These are phyloP conservation scores for Plasmodium gaboni DNA, from an alignment of 169 alveolate genomes.

Conservation along the genomic window DNA sequence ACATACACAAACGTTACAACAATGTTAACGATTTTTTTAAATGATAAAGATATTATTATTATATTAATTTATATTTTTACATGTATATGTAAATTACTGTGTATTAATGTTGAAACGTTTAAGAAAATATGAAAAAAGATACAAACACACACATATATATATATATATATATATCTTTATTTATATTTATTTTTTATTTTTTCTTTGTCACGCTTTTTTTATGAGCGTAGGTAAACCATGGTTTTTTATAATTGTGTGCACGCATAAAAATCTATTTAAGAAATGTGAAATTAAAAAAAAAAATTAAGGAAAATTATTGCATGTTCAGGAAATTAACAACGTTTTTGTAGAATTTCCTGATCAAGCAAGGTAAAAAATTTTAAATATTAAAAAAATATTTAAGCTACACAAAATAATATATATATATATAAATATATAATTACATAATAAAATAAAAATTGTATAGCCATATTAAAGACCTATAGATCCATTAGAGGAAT, in stretches of 20 bases:
- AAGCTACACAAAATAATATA: too few relatives aligned
- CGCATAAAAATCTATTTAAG: conserved; percentile 6
- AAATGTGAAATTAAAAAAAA: conserved; percentile 33
- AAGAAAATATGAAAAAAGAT: neutral
- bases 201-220: too few relatives aligned
- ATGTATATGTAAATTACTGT: too few relatives aligned
- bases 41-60: too few relatives aligned
- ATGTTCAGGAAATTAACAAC: conserved; percentile 54
- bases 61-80: too few relatives aligned
- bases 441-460: too few relatives aligned
- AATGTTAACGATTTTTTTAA: too few relatives aligned
- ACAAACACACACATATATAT: neutral
- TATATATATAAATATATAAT: too few relatives aligned
- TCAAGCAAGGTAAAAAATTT: neutral
- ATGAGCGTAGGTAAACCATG: neutral
- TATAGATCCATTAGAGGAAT: too few relatives aligned
- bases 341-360: conserved; percentile 65
- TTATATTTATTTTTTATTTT: neutral
- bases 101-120: conserved; percentile 5
- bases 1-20: too few relatives aligned
- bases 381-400: too few relatives aligned
- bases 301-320: conserved; percentile 28
- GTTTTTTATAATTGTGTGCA: conserved; percentile 43
- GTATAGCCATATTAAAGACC: too few relatives aligned
- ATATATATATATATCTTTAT: conserved; percentile 1